Percentiles rank a stretch among this genome's conserved stretches.
These are phyloP conservation scores for Candida silvatica DNA, from an alignment of 805 yeast genomes.

Conservation along the genomic window DNA sequence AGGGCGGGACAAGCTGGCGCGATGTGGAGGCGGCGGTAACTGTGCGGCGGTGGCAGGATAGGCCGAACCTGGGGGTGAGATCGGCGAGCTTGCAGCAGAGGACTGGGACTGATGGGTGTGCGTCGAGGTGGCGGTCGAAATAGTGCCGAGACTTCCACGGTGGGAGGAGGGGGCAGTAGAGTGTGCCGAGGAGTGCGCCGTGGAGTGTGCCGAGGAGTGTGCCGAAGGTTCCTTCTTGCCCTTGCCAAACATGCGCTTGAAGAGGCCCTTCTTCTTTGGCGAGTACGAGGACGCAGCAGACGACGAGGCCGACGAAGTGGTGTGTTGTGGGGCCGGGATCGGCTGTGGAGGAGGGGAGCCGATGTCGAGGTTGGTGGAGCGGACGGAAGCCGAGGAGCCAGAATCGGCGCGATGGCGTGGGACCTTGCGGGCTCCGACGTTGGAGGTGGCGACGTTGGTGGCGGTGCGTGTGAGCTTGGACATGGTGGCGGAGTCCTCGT, in stretches of 20 bases:
- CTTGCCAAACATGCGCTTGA: constrained; percentile 21
- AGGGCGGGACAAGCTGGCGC: too few species aligned
- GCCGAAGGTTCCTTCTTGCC: constrained; percentile 7
- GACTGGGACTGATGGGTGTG: background rate
- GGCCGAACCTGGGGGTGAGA: constrained; percentile 1
- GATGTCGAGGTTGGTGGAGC: constrained; percentile 1
- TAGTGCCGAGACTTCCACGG: too few species aligned
- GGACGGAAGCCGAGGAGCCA: background rate
- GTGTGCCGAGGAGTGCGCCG: background rate
- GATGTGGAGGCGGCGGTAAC: too few species aligned
- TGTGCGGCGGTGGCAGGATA: background rate
- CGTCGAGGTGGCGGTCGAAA: background rate
- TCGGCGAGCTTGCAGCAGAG: constrained; percentile 1
- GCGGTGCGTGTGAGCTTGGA: constrained; percentile 18
- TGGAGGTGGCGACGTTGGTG: constrained; percentile 18
- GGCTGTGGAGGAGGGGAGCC: background rate
- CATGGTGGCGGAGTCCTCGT: constrained; percentile 6
- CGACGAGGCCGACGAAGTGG: constrained; percentile 5
- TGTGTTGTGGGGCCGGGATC: background rate
- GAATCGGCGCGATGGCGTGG: background rate
- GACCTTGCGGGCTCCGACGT: constrained; percentile 4
- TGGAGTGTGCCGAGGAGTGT: background rate
- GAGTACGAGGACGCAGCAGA: constrained; percentile 2
- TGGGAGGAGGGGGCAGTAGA: background rate
- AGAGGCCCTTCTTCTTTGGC: constrained; percentile 15